Conservation (phyloP, 1,284 basidiomycete species). For the Pisolithus thermaeus region DNA sequence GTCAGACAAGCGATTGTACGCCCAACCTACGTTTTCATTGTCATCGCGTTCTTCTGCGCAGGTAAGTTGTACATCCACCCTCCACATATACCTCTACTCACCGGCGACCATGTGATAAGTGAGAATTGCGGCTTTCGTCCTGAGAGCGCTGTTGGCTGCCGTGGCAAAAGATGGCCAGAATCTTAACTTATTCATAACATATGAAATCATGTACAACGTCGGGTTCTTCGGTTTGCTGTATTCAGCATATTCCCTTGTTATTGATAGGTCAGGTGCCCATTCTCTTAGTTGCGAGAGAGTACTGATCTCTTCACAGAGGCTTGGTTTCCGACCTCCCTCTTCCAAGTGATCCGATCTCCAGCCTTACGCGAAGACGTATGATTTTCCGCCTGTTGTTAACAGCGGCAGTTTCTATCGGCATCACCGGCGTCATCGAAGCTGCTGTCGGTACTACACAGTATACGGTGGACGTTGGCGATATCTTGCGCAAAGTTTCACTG, state of each 20-base stretch:
- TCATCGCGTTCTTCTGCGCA: slow-evolving; percentile 40
- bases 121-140: slow-evolving; percentile 25
- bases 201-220: slow-evolving; percentile 28
- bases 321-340: slow-evolving; percentile 17
- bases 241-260: slow-evolving; percentile 30
- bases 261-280: slow-evolving; percentile 24
- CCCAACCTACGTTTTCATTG: slow-evolving; percentile 37
- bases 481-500: slow-evolving; percentile 32
- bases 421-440: slow-evolving; percentile 28
- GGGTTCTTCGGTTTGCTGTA: slow-evolving; percentile 33
- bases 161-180: slow-evolving; percentile 19
- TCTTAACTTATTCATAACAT: slow-evolving; percentile 19
- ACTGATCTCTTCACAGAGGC: slow-evolving; percentile 12
- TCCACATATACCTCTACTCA: not conserved
- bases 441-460: slow-evolving; percentile 10
- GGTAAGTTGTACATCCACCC: slow-evolving; percentile 29
- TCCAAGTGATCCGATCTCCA: slow-evolving; percentile 21
- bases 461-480: slow-evolving; percentile 15
- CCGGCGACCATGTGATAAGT: slow-evolving; percentile 15
- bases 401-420: slow-evolving; percentile 35
- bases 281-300: too few relatives aligned
- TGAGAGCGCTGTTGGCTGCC: slow-evolving; percentile 27
- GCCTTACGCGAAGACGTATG: slow-evolving; percentile 27
- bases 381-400: slow-evolving; percentile 31
- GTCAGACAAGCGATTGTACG: slow-evolving; percentile 31